Conservation (phyloP, 192 early-diverging fungal species). For the Martensiomyces pterosporus region DNA sequence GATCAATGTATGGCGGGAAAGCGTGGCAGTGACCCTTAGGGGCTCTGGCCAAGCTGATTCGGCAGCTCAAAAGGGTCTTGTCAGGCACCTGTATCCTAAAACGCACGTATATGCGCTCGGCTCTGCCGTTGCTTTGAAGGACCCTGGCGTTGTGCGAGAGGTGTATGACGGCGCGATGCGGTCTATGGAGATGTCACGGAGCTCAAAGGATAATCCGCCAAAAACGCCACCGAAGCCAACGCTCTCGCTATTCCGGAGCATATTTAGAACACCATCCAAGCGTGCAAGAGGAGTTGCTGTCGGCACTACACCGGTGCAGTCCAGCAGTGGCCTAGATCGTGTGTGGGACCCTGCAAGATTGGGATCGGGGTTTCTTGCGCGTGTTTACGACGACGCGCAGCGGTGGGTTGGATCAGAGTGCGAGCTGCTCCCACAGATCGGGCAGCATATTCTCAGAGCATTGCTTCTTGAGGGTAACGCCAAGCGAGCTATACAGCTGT, state of each 20-base stretch:
- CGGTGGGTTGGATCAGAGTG: background rate
- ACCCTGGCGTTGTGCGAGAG: slow-evolving; percentile 9
- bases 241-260: slow-evolving; percentile 12
- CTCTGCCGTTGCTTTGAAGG: slow-evolving; percentile 22
- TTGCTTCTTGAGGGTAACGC: slow-evolving; percentile 23
- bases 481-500: slow-evolving; percentile 11
- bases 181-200: slow-evolving; percentile 4
- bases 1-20: slow-evolving; percentile 17
- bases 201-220: background rate
- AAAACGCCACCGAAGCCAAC: background rate
- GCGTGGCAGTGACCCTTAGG: background rate
- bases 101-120: slow-evolving; percentile 27
- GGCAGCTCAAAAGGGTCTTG: background rate
- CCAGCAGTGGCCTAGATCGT: slow-evolving; percentile 4
- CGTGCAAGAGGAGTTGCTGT: too few species aligned
- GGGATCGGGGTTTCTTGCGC: slow-evolving; percentile 23
- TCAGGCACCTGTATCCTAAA: slow-evolving; percentile 24
- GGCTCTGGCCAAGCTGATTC: background rate
- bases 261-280: slow-evolving; percentile 3
- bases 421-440: slow-evolving; percentile 9
- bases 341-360: slow-evolving; percentile 30
- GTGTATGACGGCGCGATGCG: slow-evolving; percentile 16
- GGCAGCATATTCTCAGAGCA: slow-evolving; percentile 22
- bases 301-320: too few species aligned
- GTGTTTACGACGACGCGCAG: slow-evolving; percentile 5